Base-by-base conservation (phyloP, 2,329 filamentous ascomycete species). In the Aspergillus sp. region DNA sequence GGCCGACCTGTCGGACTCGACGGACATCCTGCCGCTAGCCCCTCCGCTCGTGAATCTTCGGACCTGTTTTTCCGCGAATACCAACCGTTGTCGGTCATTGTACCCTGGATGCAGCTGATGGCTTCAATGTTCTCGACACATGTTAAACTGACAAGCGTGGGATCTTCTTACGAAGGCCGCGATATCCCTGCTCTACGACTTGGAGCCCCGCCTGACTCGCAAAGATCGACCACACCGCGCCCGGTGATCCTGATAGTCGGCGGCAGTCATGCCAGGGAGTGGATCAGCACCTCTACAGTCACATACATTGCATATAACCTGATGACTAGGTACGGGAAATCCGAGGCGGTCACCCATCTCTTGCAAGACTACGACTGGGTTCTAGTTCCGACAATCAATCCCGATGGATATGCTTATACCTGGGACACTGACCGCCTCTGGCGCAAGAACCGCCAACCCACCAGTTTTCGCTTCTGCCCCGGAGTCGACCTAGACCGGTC, bases 351-450 rank as follows among this genome's bases (percentile, higher is more conserved):
- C 57, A 93, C 91, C 22, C 89, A 88, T 63, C 83, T 98, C 8
- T 84, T 99, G 4, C 84, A 95, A 65, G 84, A 90, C 58, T 97
- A 94, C 71, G 93, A 98, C 76, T 88, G 96, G 69, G 83, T 98
- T 49, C 90, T 98, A 69, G 85, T 98, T 25, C 95, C 95, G 0
- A 91, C 92, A 0, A 78, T 95, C 61, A 99, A 99, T 73, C 93
- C 94, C 0, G 95, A 99, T 75, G 95, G 95, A 31, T 96, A 97
- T 72, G 89, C 92, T 66, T 97, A 97, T 77, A 93, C 91, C 0
- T 98, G 94, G 94, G 87, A 93, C 62, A 87, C 87, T 1, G 94
- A 99, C 75, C 89, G 95, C 7, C 82, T 99, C 0, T 99, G 94
- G 94, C 90, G 94, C 71, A 99, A 98, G 80, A 96, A 95, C 61